Conservation (phyloP, 2,329 filamentous ascomycete genomes). For the Xylaria multiplex region DNA sequence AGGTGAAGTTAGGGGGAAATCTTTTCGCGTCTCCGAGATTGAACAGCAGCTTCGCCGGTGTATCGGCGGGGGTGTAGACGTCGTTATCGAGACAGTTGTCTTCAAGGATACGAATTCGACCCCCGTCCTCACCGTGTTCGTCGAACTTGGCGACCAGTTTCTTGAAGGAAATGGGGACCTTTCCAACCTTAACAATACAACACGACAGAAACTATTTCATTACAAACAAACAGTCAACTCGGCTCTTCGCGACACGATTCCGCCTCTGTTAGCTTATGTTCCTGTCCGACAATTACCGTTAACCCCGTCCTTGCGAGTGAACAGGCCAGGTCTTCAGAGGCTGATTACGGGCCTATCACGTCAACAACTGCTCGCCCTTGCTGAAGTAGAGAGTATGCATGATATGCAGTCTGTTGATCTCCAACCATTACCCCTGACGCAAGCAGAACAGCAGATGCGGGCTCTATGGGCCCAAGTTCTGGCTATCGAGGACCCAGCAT, state of each 20-base stretch:
- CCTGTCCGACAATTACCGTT: conserved; percentile 60
- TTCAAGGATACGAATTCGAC: conserved; percentile 55
- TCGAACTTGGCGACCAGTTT: conserved; percentile 58
- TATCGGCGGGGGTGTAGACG: conserved; percentile 59
- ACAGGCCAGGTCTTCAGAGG: conserved; percentile 59
- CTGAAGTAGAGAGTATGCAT: conserved; percentile 51
- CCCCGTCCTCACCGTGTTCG: conserved; percentile 58
- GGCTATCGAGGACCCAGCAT: conserved; percentile 49
- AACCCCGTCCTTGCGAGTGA: conserved; percentile 61
- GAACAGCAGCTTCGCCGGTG: conserved; percentile 60
- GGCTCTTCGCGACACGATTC: conserved; percentile 53
- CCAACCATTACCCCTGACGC: conserved; percentile 60
- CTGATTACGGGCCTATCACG: conserved; percentile 56
- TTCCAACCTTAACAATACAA: conserved; percentile 51
- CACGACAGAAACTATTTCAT: conserved; percentile 56
- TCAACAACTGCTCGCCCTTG: conserved; percentile 56
- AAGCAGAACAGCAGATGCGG: conserved; percentile 59
- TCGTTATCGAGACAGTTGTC: conserved; percentile 59
- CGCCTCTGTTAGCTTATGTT: conserved; percentile 61
- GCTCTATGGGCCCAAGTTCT: conserved; percentile 60
- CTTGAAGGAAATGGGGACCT: conserved; percentile 54
- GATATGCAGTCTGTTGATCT: conserved; percentile 51
- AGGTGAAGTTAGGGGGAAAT: conserved; percentile 52
- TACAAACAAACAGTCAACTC: conserved; percentile 57
- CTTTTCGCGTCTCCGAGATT: conserved; percentile 56